Percentiles rank a stretch among this genome's conserved stretches.
Evolutionary conservation across 306 rosid species (phyloP).

Genomic region (Dalbergia cochinchinensis): DNA sequence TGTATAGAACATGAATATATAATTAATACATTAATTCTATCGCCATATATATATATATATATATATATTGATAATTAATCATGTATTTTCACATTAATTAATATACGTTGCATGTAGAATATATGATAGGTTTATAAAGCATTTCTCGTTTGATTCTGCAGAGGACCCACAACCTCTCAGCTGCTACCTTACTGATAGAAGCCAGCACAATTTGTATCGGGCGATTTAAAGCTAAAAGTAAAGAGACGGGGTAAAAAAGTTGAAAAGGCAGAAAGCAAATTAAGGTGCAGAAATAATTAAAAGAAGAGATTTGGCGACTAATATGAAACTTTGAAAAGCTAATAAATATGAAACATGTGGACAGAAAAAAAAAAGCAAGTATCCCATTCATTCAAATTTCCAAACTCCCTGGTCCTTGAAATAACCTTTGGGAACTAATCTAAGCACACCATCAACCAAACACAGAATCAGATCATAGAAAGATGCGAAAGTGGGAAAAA

Average conservation of each 20-base stretch:
- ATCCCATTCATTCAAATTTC: slow-evolving; percentile 34
- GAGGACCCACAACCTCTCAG: slow-evolving; percentile 35
- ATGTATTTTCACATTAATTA: background rate
- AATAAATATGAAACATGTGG: background rate
- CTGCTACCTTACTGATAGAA: background rate
- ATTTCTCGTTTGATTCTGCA: background rate
- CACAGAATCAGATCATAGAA: slow-evolving; percentile 30
- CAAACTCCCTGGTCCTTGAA: slow-evolving; percentile 47
- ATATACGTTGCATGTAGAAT: no score
- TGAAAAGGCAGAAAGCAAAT: background rate
- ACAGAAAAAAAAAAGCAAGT: background rate
- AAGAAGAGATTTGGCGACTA: slow-evolving; percentile 8
- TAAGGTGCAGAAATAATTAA: background rate
- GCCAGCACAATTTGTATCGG: slow-evolving; percentile 11
- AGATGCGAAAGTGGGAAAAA: background rate
- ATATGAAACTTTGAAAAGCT: slow-evolving; percentile 31
- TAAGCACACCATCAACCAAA: slow-evolving; percentile 58
- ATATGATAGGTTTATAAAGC: no score
- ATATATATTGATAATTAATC: background rate
- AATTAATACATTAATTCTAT: no score
- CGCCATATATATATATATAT: no score
- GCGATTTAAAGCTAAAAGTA: slow-evolving; percentile 17
- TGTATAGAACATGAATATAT: no score
- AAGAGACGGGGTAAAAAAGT: slow-evolving; percentile 1
- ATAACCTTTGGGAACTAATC: slow-evolving; percentile 45